Evolutionary conservation across 768 basidiomycete species (phyloP).

Genomic region (Tulasnella calospora): DNA sequence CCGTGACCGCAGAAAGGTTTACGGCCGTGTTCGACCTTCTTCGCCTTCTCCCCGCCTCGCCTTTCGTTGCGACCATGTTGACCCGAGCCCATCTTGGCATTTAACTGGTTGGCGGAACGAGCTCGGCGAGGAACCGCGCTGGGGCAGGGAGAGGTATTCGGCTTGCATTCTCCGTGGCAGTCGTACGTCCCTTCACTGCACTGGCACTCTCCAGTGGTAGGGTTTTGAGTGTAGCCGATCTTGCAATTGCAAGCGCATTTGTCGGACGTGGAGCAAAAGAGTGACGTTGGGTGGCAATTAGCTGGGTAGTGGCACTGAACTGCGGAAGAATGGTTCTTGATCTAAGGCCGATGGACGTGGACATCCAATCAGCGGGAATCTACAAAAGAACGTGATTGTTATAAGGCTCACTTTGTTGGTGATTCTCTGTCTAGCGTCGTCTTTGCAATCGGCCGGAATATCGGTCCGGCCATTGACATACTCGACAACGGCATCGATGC

Average conservation of each 20-base stretch:
- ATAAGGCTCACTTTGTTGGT: background rate
- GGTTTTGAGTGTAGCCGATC: background rate
- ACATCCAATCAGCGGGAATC: background rate
- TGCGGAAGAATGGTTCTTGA: background rate
- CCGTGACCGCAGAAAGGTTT: constrained; percentile 8
- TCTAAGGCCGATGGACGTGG: background rate
- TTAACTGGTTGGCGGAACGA: background rate
- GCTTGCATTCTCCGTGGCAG: constrained; percentile 11
- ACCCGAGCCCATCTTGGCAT: background rate
- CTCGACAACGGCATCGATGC: background rate
- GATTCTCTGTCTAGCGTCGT: too few relatives aligned
- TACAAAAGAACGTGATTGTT: background rate
- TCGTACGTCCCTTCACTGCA: constrained; percentile 10
- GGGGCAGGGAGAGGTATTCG: background rate
- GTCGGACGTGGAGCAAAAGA: background rate
- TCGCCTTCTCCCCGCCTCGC: background rate
- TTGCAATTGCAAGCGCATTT: background rate
- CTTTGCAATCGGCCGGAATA: background rate
- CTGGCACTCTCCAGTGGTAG: background rate
- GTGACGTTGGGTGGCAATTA: background rate
- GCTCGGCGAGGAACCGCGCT: background rate
- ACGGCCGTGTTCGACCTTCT: background rate
- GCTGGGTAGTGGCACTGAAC: background rate
- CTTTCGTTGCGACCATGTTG: background rate
- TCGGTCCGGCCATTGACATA: background rate